Base-by-base conservation (phyloP, 345 rosid genomes). In the Euclidium syriacum region DNA sequence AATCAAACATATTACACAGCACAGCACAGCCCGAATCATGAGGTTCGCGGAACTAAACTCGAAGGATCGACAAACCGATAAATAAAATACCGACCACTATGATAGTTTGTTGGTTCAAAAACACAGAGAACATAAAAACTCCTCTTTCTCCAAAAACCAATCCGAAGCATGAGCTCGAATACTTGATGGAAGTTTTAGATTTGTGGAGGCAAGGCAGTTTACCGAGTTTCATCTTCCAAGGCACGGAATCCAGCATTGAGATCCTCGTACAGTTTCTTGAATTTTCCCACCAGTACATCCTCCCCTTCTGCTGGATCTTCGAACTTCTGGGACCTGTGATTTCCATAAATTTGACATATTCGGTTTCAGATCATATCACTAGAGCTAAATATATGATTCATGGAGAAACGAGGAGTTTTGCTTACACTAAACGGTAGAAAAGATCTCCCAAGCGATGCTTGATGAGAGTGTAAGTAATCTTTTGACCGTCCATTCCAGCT, bases 271-370 rank as follows among this genome's bases (percentile, higher is more conserved):
- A 95, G 77, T 82, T 90, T 90, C 60, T 53, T 62, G 83, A 90
- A 90, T 74, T 95, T 95, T 2, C 75, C 95, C 63, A 90, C 91
- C 4, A 95, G 85, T 9, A 83, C 80, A 41, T 68, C 85, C 78
- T 90, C 99, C 36, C 99, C 99, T 79, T 95, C 99, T 5, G 95
- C 98, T 22, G 99, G 98, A 69, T 95, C 99, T 82, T 95, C 97
- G 46, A 90, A 95, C 74, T 88, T 88, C 84, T 90, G 94, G 49
- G 97, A 90, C 80, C 97, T 95, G 88, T 52, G 71, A 7, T 53
- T 39, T 16, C 49, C 53, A 52, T 34, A 2, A 23, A n/a, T n/a
- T 35, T 10, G 0, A 49, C 48, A 36, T 10, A 17, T 52, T 53
- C 6, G 3, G 27, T 62, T 35, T 30, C 63, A 53, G 29, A 52